Conservation (phyloP, 495 filamentous ascomycete species). For the Penicillium atrosanguineum region DNA sequence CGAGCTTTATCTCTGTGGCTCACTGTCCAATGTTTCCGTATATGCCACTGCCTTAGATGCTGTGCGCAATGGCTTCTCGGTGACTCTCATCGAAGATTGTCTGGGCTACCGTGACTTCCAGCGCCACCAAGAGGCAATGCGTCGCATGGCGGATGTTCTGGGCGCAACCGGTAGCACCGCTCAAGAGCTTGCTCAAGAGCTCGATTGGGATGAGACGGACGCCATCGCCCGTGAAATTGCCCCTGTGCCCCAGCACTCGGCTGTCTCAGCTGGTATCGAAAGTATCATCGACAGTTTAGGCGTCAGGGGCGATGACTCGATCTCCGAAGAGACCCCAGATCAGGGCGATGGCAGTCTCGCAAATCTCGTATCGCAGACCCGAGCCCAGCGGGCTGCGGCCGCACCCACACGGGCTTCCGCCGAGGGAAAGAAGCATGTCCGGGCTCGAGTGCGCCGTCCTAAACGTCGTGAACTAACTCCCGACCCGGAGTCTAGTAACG, state of each 20-base stretch:
- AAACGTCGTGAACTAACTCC: constrained; percentile 29
- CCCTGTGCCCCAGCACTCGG: constrained; percentile 14
- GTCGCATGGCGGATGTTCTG: constrained; percentile 71
- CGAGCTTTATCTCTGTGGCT: constrained; percentile 87
- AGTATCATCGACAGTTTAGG: constrained; percentile 38
- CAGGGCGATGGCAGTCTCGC: constrained; percentile 20
- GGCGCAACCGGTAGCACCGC: constrained; percentile 65
- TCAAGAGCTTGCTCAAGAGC: constrained; percentile 54
- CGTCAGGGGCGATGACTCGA: constrained; percentile 16
- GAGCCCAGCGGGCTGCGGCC: constrained; percentile 11
- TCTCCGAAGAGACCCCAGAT: constrained; percentile 17
- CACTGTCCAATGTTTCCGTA: constrained; percentile 84
- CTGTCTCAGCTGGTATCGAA: constrained; percentile 34
- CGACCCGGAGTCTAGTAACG: constrained; percentile 7
- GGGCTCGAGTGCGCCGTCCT: constrained; percentile 30
- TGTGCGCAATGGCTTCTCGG: constrained; percentile 77
- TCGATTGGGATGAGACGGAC: constrained; percentile 47
- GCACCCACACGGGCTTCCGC: constrained; percentile 2
- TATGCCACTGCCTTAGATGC: constrained; percentile 93
- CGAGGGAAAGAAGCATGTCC: constrained; percentile 25
- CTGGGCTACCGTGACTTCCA: constrained; percentile 73
- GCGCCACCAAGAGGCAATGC: constrained; percentile 73
- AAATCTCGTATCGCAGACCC: constrained; percentile 20
- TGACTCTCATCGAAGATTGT: constrained; percentile 86
- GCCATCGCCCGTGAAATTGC: constrained; percentile 32